Evolutionary conservation across 495 filamentous ascomycete genomes (phyloP).

Genomic region (Stereocaulon alpinum): DNA sequence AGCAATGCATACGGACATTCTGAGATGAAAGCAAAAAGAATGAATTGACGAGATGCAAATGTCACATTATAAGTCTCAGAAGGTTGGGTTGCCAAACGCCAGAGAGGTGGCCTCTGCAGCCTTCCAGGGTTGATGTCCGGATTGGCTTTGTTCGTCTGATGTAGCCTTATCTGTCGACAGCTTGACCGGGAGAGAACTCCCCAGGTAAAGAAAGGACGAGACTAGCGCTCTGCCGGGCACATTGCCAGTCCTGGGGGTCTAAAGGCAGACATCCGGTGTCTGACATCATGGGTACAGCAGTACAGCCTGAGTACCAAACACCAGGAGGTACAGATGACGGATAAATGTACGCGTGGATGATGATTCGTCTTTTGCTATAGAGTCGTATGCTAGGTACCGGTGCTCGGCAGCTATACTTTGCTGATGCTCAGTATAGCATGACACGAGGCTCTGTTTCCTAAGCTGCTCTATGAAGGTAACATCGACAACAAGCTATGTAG

Average conservation of each 20-base stretch:
- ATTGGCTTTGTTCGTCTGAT: not conserved
- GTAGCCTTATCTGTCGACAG: not conserved
- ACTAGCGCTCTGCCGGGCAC: not conserved
- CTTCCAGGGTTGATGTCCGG: not conserved
- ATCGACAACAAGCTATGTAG: constrained; percentile 59
- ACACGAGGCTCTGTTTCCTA: constrained; percentile 37
- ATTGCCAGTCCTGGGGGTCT: not conserved
- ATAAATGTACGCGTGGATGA: constrained; percentile 21
- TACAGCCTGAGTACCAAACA: constrained; percentile 12
- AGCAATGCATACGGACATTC: constrained; percentile 1
- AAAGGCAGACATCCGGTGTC: constrained; percentile 3
- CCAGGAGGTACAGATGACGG: constrained; percentile 17
- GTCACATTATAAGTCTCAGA: not conserved
- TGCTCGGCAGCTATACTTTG: constrained; percentile 25
- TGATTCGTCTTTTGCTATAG: constrained; percentile 30
- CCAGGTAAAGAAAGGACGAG: not conserved
- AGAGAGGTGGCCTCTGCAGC: not conserved
- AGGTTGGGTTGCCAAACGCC: not conserved
- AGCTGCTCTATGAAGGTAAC: constrained; percentile 54
- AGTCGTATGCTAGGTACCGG: constrained; percentile 40
- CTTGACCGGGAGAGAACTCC: not conserved
- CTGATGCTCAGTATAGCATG: constrained; percentile 27
- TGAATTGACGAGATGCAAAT: not conserved
- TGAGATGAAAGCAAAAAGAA: not conserved
- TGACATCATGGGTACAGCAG: constrained; percentile 13